Base-by-base conservation (phyloP, 805 yeast genomes). In the Candida palmyrensis region DNA sequence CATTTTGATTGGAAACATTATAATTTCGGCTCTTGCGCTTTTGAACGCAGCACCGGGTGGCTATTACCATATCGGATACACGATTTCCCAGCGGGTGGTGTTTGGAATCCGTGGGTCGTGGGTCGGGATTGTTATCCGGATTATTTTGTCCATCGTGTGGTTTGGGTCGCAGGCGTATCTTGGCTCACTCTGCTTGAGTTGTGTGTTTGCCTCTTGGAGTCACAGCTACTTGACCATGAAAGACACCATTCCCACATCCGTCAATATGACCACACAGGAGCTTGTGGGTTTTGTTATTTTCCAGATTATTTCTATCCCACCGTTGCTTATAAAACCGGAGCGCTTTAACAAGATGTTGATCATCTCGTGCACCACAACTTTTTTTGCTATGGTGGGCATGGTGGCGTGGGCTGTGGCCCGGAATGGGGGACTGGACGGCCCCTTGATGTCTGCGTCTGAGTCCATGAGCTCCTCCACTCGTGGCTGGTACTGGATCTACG, bases 31-130 rank as follows among this genome's bases (percentile, higher is more conserved):
- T 4, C 60, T 66, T 36, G 68, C 77, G 11, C 42, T 68, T 24
- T 59, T 70, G 9, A 71, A 71, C 44, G 65, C 73, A 13, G 61
- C 56, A 32, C 74, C 71, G 0, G 79, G 79, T 27, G 47, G 53
- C 12, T 64, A 69, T 29, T 73, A 66, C 57, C 76, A 71, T 47
- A 57, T 73, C 26, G 76, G 77, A 1, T 73, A 59, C 41, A 64
- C 77, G 3, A 58, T 73, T 8, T 57, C 57, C 32, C 54, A 62
- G 16, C 49, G 78, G 31, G 57, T 62, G 29, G 51, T 67, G 0
- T 73, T 67, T 52, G 79, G 79, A 7, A 54, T 69, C 23, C 49
- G 57, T 37, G 75, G 77, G 3, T 59, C 71, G 4, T 56, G 49
- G 27, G 35, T 71, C 18, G 71, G 69, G n/a, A 53, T 74, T 21